Percentiles rank a stretch among this genome's conserved stretches.
Evolutionary conservation across 495 filamentous ascomycete genomes (phyloP).

Genomic region (Penicillium parvum): DNA sequence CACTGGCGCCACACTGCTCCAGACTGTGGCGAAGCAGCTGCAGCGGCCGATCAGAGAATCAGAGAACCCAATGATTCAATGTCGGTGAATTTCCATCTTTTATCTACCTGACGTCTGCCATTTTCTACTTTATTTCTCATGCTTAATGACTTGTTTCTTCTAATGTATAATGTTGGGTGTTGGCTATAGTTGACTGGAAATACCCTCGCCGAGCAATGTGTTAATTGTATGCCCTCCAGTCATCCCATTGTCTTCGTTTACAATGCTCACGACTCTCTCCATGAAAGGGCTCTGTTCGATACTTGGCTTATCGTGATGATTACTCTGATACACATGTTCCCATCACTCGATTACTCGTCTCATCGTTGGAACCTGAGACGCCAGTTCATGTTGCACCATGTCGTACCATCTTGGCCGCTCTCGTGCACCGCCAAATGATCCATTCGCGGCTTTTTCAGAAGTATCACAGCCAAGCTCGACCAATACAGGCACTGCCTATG

Average conservation of each 20-base stretch:
- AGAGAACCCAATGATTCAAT: too few relatives aligned
- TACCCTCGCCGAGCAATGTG: constrained; percentile 9
- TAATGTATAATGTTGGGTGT: constrained; percentile 5
- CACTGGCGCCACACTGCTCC: constrained; percentile 25
- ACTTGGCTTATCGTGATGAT: constrained; percentile 31
- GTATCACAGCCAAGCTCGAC: constrained; percentile 20
- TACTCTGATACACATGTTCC: constrained; percentile 22
- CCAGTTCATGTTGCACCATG: constrained; percentile 30
- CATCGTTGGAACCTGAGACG: constrained; percentile 26
- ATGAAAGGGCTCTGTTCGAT: constrained; percentile 2
- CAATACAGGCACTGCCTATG: constrained; percentile 14
- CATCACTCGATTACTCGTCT: constrained; percentile 24
- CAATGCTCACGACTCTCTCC: constrained; percentile 4
- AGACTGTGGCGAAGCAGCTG: constrained; percentile 43
- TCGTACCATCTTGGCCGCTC: constrained; percentile 34
- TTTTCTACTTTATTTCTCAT: constrained; percentile 2
- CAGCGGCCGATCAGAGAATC: constrained; percentile 31
- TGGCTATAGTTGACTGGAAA: constrained; percentile 12
- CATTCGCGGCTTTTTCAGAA: constrained; percentile 23
- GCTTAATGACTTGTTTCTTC: constrained; percentile 9
- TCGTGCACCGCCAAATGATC: constrained; percentile 31
- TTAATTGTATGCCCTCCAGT: too few relatives aligned
- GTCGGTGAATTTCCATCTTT: constrained; percentile 23
- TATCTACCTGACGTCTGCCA: constrained; percentile 19
- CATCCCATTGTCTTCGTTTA: not conserved